A percentile compares a stretch with the other conserved stretches of the same genome.
phyloP scores from a whole-genome alignment of 306 rosid species.

The Sophora flavescens region DNA sequence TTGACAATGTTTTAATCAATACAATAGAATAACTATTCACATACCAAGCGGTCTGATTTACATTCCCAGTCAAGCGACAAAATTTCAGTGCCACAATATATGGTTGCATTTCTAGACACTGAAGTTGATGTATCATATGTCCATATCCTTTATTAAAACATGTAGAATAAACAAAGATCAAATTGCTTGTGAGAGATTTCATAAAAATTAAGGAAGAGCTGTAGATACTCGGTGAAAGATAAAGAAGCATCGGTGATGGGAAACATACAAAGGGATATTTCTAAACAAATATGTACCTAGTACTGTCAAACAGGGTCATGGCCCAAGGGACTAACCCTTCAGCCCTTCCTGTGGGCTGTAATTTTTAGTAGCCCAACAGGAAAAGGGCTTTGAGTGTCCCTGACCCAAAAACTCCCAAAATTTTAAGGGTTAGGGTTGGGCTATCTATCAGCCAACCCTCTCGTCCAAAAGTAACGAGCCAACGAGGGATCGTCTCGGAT shows the following conservation, averaged over 20 bases:
- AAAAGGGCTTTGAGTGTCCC: too few species aligned
- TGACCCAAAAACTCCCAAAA: too few species aligned
- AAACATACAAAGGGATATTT: slow-evolving; percentile 33
- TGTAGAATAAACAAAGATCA: slow-evolving; percentile 32
- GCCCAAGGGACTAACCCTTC: too few species aligned
- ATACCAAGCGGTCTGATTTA: slow-evolving; percentile 95
- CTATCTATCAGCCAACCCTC: too few species aligned
- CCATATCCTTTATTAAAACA: slow-evolving; percentile 79
- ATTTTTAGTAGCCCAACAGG: too few species aligned
- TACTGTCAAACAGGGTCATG: too few species aligned
- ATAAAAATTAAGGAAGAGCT: slow-evolving; percentile 35
- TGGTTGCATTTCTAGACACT: slow-evolving; percentile 95
- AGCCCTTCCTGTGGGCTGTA: too few species aligned
- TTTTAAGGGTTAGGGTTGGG: too few species aligned
- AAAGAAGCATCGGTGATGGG: slow-evolving; percentile 21
- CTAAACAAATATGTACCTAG: slow-evolving; percentile 12
- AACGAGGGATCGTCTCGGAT: too few species aligned
- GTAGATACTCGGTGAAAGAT: slow-evolving; percentile 25
- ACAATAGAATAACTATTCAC: slow-evolving; percentile 43
- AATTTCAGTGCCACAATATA: slow-evolving; percentile 92
- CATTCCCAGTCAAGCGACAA: slow-evolving; percentile 97
- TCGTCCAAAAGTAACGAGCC: too few species aligned
- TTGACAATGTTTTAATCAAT: slow-evolving; percentile 37
- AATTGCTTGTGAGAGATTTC: slow-evolving; percentile 39
- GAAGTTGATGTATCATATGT: slow-evolving; percentile 90